A percentile compares a stretch with the other conserved stretches of the same genome.
Conservation (phyloP, 202 grass and related monocot species). For the Cymbopogon flexuosus region DNA sequence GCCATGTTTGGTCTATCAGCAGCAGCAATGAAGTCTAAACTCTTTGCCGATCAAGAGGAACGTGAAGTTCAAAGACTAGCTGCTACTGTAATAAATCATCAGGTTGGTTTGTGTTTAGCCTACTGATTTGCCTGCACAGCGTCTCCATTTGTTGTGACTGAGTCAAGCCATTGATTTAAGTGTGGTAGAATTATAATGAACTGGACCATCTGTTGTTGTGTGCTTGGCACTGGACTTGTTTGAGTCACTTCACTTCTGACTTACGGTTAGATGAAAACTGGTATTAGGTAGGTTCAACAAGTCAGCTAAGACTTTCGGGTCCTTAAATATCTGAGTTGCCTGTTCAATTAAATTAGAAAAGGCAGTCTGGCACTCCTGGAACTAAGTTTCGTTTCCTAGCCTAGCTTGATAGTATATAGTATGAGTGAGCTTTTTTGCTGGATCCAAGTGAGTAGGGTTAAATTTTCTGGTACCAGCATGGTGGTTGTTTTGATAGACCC, state of each 20-base stretch:
- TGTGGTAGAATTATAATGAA: constrained; percentile 4
- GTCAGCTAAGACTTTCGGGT: not conserved
- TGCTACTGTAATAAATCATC: constrained; percentile 84
- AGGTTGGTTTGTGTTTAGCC: constrained; percentile 36
- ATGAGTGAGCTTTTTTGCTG: too few species aligned
- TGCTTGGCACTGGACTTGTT: not conserved
- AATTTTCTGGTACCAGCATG: too few species aligned
- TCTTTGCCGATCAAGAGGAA: constrained; percentile 93
- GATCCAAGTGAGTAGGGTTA: too few species aligned
- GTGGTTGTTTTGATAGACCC: not conserved
- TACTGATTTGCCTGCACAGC: not conserved
- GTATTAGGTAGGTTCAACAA: not conserved
- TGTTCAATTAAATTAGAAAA: too few species aligned
- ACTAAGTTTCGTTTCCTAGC: too few species aligned
- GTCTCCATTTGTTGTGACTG: too few species aligned
- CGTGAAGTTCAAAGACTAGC: constrained; percentile 89
- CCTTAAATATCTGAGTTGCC: too few species aligned
- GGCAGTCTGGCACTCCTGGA: too few species aligned
- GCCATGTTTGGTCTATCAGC: constrained; percentile 69
- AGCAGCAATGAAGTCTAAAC: constrained; percentile 87
- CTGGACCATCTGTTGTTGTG: not conserved
- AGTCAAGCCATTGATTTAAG: too few species aligned
- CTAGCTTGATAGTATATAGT: too few species aligned
- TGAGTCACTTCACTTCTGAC: not conserved
- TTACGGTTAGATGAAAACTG: not conserved